Evolutionary conservation across 225 moss, liverwort and hornwort genomes (phyloP).

Genomic region (Pseudisothecium myosuroides): DNA sequence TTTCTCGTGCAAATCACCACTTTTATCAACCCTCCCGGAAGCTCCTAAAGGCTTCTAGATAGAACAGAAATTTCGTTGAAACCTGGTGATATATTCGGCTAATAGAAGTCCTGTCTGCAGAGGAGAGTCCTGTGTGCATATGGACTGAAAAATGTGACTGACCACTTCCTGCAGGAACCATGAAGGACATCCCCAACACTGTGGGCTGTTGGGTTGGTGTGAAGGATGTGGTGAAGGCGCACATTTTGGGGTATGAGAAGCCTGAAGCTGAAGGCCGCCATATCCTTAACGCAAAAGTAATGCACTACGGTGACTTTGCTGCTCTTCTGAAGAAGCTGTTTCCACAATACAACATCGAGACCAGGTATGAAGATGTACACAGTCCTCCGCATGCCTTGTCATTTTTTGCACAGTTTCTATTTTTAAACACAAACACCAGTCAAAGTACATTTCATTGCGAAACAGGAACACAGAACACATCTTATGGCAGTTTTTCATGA

Average conservation of each 20-base stretch:
- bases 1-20: neutral
- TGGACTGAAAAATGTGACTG: neutral
- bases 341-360: conserved; percentile 33
- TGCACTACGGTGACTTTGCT: conserved; percentile 21
- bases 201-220: conserved; percentile 27
- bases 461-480: neutral
- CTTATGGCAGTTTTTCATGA: neutral
- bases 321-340: conserved; percentile 18
- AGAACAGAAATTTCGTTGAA: neutral
- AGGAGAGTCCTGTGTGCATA: neutral
- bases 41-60: no score
- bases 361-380: conserved; percentile 4
- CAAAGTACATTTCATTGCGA: neutral
- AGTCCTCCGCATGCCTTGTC: neutral
- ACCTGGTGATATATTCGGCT: neutral
- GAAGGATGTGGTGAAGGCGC: conserved; percentile 48
- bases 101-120: neutral
- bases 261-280: conserved; percentile 61
- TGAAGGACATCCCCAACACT: neutral
- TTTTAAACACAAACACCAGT: neutral
- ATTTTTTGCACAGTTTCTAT: neutral
- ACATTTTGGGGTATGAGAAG: conserved; percentile 40
- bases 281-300: neutral
- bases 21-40: neutral
- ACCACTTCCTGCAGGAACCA: neutral